Conservation (phyloP, 495 filamentous ascomycete genomes). For the Hypoxylon crocopeplum region DNA sequence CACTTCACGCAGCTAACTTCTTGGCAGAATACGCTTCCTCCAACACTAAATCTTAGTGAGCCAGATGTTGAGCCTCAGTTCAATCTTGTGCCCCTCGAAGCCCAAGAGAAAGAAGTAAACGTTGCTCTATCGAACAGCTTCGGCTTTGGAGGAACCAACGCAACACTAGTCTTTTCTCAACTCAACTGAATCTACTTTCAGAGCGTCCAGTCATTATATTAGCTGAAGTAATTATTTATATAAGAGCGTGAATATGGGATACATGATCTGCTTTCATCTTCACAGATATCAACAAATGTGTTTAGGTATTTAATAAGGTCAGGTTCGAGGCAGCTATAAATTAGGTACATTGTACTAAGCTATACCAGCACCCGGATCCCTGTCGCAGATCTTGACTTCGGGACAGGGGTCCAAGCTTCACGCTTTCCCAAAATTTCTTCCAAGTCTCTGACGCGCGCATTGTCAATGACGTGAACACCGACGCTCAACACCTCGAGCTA, state of each 20-base stretch:
- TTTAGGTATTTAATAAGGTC: too few species aligned
- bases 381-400: conserved; percentile 17
- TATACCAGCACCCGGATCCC: conserved; percentile 10
- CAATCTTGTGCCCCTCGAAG: conserved; percentile 79
- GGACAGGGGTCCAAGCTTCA: conserved; percentile 24
- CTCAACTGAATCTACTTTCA: neutral
- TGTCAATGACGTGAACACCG: conserved; percentile 32
- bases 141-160: conserved; percentile 97
- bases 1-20: neutral
- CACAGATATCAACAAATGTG: too few species aligned
- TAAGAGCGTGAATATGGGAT: too few species aligned
- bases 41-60: conserved; percentile 83
- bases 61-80: conserved; percentile 75
- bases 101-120: conserved; percentile 73
- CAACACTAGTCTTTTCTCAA: conserved; percentile 77
- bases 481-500: neutral
- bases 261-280: too few species aligned
- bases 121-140: conserved; percentile 94
- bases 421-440: conserved; percentile 1
- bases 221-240: too few species aligned
- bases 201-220: too few species aligned
- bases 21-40: conserved; percentile 76
- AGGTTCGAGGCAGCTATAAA: too few species aligned
- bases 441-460: conserved; percentile 20
- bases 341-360: conserved; percentile 2